A percentile compares a stretch with the other conserved stretches of the same genome.
Conservation (phyloP, 352 stramenopile genomes). For the Globisporangium camurandrum region DNA sequence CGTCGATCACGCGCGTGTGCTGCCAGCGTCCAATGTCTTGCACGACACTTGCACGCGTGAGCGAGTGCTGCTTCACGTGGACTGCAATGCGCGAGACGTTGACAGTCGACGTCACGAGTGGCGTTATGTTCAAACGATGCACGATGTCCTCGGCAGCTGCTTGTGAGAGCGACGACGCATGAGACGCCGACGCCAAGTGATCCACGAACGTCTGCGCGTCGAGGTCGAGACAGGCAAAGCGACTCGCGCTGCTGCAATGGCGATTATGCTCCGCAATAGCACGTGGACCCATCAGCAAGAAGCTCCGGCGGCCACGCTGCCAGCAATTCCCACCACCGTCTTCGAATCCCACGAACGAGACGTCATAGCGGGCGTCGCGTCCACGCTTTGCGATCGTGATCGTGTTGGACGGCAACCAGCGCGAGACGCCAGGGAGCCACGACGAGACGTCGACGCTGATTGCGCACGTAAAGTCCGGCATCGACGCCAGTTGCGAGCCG, state of each 20-base stretch:
- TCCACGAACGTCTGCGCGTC: conserved; percentile 36
- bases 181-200: conserved; percentile 25
- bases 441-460: conserved; percentile 60
- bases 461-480: conserved; percentile 62
- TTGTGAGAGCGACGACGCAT: conserved; percentile 16
- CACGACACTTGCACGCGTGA: conserved; percentile 24
- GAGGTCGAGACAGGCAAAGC: conserved; percentile 55
- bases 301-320: conserved; percentile 57
- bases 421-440: conserved; percentile 63
- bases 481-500: conserved; percentile 28
- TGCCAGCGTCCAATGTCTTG: conserved; percentile 53
- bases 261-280: too few species aligned
- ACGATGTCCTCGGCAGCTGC: too few species aligned
- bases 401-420: conserved; percentile 61
- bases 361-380: conserved; percentile 50
- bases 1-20: conserved; percentile 36
- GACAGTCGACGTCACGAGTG: conserved; percentile 45
- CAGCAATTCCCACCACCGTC: conserved; percentile 49
- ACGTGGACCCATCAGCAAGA: conserved; percentile 50
- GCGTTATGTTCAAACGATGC: conserved; percentile 53
- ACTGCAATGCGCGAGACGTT: conserved; percentile 31
- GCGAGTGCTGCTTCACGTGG: conserved; percentile 39
- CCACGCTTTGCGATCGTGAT: conserved; percentile 72
- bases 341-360: conserved; percentile 60
- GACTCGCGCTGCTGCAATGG: conserved; percentile 9